Evolutionary conservation across 352 stramenopile species (phyloP).

Genomic region (Globisporangium cystogenes): DNA sequence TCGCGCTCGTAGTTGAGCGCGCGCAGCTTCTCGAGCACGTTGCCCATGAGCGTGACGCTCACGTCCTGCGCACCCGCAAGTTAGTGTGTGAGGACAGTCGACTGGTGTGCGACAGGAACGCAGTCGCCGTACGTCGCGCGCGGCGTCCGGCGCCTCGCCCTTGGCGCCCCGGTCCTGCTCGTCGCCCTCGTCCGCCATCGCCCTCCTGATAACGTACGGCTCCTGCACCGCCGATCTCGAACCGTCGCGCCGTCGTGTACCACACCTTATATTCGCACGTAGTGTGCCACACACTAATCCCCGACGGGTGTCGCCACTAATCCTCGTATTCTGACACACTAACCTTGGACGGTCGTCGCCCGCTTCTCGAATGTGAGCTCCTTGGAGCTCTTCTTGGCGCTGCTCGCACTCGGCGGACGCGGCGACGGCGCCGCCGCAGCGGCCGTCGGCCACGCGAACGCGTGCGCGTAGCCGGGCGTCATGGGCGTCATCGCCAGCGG

Average conservation of each 20-base stretch:
- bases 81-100: no score
- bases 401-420: not conserved
- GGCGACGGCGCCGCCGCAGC: not conserved
- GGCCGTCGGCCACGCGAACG: conserved; percentile 11
- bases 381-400: not conserved
- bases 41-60: conserved; percentile 76
- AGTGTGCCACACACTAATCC: no score
- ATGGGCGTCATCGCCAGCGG: conserved; percentile 15
- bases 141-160: conserved; percentile 16
- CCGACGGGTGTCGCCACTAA: no score
- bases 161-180: conserved; percentile 16
- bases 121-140: conserved; percentile 18
- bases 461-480: conserved; percentile 10
- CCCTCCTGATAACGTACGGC: no score
- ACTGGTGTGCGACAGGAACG: no score
- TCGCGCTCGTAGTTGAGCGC: conserved; percentile 78
- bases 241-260: no score
- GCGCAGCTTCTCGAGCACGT: conserved; percentile 79
- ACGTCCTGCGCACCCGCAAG: conserved; percentile 36
- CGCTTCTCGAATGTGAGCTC: not conserved
- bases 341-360: not conserved
- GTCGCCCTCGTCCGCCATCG: conserved; percentile 27
- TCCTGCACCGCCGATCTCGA: no score
- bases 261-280: no score
- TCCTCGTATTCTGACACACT: no score